Evolutionary conservation across 768 basidiomycete genomes (phyloP).

Genomic region (Suillus placidus): DNA sequence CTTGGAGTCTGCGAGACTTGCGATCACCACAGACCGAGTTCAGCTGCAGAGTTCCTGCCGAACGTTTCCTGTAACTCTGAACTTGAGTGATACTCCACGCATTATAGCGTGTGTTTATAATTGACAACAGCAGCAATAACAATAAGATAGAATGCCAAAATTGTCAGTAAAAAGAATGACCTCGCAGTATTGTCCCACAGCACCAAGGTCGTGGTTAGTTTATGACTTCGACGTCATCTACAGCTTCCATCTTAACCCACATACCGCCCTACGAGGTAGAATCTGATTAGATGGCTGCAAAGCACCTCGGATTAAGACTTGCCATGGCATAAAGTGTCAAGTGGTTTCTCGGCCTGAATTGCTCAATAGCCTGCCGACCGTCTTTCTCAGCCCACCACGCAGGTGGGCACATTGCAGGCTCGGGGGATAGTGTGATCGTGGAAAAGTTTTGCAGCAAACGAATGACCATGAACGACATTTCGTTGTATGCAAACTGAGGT

Average conservation of each 20-base stretch:
- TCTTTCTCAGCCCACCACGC: constrained; percentile 26
- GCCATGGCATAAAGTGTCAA: constrained; percentile 42
- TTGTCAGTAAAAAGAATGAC: not conserved
- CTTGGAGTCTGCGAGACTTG: not conserved
- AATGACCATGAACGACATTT: constrained; percentile 37
- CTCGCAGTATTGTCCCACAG: not conserved
- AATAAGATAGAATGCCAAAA: not conserved
- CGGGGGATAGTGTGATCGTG: constrained; percentile 23
- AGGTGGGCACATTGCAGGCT: constrained; percentile 29
- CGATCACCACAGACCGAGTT: not conserved
- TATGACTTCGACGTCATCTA: constrained; percentile 16
- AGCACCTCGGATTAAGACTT: constrained; percentile 10
- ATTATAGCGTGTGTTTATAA: not conserved
- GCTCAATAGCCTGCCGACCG: constrained; percentile 31
- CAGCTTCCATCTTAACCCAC: constrained; percentile 47
- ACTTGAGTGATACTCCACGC: not conserved
- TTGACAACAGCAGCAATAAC: not conserved
- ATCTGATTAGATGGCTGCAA: not conserved
- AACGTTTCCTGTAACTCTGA: not conserved
- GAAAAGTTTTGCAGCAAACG: constrained; percentile 33
- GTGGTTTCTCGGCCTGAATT: constrained; percentile 30
- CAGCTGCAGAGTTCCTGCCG: not conserved
- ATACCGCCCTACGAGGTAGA: constrained; percentile 42
- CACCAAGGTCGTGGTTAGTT: not conserved
- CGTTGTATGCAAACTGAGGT: constrained; percentile 38